Evolutionary conservation across 129 eudicot genomes (phyloP).

Genomic region (Helianthus annuus): DNA sequence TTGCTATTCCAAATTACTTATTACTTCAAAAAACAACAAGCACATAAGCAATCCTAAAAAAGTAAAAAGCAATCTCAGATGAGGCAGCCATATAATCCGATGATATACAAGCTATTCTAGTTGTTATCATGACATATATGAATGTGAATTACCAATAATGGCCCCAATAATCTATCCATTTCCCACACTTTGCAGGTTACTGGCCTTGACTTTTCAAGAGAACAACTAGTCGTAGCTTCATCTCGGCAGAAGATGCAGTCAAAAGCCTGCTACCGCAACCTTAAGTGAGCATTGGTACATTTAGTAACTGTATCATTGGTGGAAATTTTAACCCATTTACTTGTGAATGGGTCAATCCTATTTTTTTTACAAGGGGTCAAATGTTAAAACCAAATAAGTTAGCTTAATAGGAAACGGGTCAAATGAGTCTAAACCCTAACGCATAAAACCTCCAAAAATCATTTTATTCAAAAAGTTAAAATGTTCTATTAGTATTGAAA

Average conservation of each 20-base stretch:
- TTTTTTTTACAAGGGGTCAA: background rate
- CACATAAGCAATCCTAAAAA: background rate
- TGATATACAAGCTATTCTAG: background rate
- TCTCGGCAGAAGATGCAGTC: conserved; percentile 58
- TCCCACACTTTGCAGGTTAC: conserved; percentile 49
- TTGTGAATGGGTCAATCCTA: background rate
- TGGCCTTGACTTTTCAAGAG: conserved; percentile 89
- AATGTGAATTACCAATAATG: background rate
- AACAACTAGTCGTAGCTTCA: conserved; percentile 71
- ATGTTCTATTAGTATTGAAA: background rate
- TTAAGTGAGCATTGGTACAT: conserved; percentile 84
- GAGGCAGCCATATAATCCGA: background rate
- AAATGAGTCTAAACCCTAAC: background rate
- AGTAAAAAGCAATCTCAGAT: background rate
- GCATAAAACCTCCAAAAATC: conserved; percentile 2
- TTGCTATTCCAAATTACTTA: background rate
- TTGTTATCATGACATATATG: background rate
- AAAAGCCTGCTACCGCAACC: conserved; percentile 68
- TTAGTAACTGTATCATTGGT: background rate
- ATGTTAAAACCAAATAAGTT: background rate
- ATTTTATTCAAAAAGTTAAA: background rate
- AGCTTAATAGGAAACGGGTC: background rate
- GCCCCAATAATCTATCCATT: background rate
- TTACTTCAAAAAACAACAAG: background rate
- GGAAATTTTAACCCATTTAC: background rate